Conservation (phyloP, 345 rosid genomes). For the Acer yangbiense region DNA sequence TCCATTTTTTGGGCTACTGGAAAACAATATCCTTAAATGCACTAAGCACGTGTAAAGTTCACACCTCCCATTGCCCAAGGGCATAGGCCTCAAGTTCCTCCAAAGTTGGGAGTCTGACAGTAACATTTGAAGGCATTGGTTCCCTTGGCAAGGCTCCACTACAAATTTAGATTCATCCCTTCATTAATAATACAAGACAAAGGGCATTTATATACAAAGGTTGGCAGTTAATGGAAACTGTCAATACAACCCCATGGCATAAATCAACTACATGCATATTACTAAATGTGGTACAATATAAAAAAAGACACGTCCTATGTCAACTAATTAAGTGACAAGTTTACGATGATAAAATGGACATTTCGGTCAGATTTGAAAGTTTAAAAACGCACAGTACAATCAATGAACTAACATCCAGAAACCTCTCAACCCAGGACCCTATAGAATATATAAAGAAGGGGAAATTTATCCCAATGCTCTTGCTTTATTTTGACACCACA, state of each 20-base stretch:
- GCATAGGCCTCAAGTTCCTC: slow-evolving; percentile 85
- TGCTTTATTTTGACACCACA: neutral
- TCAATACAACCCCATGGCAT: slow-evolving; percentile 19
- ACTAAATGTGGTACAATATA: neutral
- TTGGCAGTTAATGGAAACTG: neutral
- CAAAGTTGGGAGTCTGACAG: slow-evolving; percentile 65
- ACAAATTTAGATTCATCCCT: slow-evolving; percentile 31
- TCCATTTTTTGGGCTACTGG: slow-evolving; percentile 9
- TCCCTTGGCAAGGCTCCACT: slow-evolving; percentile 94
- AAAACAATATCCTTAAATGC: slow-evolving; percentile 11
- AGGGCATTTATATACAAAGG: slow-evolving; percentile 3
- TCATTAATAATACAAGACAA: slow-evolving; percentile 1
- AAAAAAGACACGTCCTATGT: neutral
- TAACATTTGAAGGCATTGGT: slow-evolving; percentile 65
- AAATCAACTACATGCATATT: neutral
- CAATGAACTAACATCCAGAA: slow-evolving; percentile 4
- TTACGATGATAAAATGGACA: neutral
- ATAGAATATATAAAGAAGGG: neutral
- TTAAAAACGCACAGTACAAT: neutral
- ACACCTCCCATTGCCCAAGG: slow-evolving; percentile 92
- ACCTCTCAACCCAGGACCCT: neutral
- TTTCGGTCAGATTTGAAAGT: slow-evolving; percentile 9
- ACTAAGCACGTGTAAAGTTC: slow-evolving; percentile 30
- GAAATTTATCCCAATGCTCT: neutral
- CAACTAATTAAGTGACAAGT: slow-evolving; percentile 10